Base-by-base conservation (phyloP, 2,329 filamentous ascomycete species). In the Cadophora gregata region DNA sequence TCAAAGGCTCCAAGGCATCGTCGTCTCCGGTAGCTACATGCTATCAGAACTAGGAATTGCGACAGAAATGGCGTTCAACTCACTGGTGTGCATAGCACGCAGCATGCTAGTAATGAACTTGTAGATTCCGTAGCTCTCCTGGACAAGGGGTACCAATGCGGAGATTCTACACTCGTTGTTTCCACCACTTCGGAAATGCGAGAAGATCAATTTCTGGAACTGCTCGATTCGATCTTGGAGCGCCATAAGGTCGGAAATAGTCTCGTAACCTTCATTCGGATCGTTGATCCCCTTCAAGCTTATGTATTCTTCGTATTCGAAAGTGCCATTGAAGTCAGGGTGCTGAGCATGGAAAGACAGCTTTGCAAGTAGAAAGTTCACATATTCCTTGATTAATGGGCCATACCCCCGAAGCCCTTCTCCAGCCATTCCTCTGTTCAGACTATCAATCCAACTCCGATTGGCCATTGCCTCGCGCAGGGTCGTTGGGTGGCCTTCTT, bases 21-120 rank as follows among this genome's bases (percentile, higher is more conserved):
- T 96, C 92, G 75, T 99, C 96, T 64, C 96, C 95, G 14, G 96
- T 96, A 56, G 93, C 91, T 91, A 66, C 56, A 78, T 71, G 29
- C 55, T 33, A 58, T 70, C 62, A 70, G 59, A 56, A 47, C 14
- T 33, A 24, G 9, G 10, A 31, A 56, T 29, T 36, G 50, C 21
- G 12, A 16, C 59, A 21, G 14, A 31, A 48, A 33, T 16, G 51
- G 19, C 24, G 21, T 45, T n/a, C 16, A 45, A 81, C 90, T 77
- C 83, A 94, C 92, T 93, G 2, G 92, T 95, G 78, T 99, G 95
- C 94, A 99, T 97, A 19, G 96, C 96, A 64, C 96, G 88, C 69
- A 99, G 81, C 96, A 99, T 99, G 90, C 96, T 99, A 0, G 96
- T 99, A 71, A 97, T 94, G 79, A 99, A 99, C 80, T 98, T 98